phyloP scores from a whole-genome alignment of 108 stramenopile species.

The Nitzschia sp. region DNA sequence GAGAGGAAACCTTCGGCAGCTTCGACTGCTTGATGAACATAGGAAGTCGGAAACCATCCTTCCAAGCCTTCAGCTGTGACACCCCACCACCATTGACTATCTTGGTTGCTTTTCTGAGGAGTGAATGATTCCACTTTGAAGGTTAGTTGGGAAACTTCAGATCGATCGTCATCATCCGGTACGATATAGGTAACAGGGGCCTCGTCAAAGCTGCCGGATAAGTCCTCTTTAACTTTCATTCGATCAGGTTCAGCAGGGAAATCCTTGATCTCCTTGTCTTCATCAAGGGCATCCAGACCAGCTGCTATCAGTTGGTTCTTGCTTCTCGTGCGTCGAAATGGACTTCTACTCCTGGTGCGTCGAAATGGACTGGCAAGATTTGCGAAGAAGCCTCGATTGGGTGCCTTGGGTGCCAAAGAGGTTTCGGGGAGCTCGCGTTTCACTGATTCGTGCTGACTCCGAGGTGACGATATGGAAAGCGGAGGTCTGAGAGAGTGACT shows the following conservation, averaged over 20 bases:
- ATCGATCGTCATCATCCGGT: conserved; percentile 32
- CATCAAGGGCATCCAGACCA: conserved; percentile 33
- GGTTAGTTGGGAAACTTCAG: conserved; percentile 50
- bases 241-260: neutral
- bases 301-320: conserved; percentile 14
- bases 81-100: conserved; percentile 55
- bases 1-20: conserved; percentile 55
- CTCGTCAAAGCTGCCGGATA: conserved; percentile 7
- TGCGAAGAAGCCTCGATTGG: conserved; percentile 19
- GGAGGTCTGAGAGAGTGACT: no score
- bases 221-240: neutral
- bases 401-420: no score
- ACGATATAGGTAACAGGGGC: conserved; percentile 32
- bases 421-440: neutral
- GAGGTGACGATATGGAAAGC: no score
- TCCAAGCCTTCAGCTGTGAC: conserved; percentile 43
- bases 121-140: conserved; percentile 23
- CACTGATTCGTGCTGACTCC: neutral
- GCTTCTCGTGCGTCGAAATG: conserved; percentile 31
- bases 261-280: conserved; percentile 29
- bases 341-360: conserved; percentile 32
- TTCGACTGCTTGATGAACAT: conserved; percentile 47
- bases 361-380: conserved; percentile 30
- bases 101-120: conserved; percentile 16
- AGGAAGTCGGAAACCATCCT: conserved; percentile 48